Evolutionary conservation across 176 grass and related monocot species (phyloP), one percentile per base, ranked within the genome.

Genomic region (Elymus sibiricus): DNA sequence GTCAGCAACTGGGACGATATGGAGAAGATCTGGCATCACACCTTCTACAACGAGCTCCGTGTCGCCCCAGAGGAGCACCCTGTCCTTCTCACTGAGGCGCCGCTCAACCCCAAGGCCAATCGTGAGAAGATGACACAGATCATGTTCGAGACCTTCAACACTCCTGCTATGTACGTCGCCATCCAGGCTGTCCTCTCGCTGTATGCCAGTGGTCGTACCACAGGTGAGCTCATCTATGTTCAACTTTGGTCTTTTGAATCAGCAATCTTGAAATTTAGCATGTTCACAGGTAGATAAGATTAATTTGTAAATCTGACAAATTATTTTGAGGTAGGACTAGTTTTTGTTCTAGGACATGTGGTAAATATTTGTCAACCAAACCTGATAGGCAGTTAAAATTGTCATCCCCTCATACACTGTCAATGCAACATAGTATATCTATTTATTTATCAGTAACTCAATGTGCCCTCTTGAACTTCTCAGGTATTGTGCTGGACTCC

Each of bases 11-110:
- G 92, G 92, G 92, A 94, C 27, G 92, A 94, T 39, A 94, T 94
- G 92, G 92, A 94, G 87, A 94, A 94, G 89, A 94, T 94, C 80
- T 94, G 92, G 92, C 92, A 94, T 70, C 92, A 94, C 84, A 94
- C 92, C 70, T 94, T 94, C 86, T 94, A 94, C 86, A 94, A 94
- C 35, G 92, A 94, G 89, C 92, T 94, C 63, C 89, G 92, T 40
- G 89, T 94, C 2, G 92, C 92, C 1, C 92, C 92, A 2, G 92
- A 94, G 78, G 92, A 94, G 87, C 92, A 94, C 70, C 92, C 92
- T 0, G 87, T 94, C 17, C 89, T 94, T 3, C 92, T 94, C 69
- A 94, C 92, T 0, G 92, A 94, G 84, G 92, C 92, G 4, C 92
- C 92, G 2, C 89, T 94, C n/a, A 94, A 94, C 84, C 92, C 92